phyloP scores from a whole-genome alignment of 441 rosid genomes.

The Gossypium aridum region DNA sequence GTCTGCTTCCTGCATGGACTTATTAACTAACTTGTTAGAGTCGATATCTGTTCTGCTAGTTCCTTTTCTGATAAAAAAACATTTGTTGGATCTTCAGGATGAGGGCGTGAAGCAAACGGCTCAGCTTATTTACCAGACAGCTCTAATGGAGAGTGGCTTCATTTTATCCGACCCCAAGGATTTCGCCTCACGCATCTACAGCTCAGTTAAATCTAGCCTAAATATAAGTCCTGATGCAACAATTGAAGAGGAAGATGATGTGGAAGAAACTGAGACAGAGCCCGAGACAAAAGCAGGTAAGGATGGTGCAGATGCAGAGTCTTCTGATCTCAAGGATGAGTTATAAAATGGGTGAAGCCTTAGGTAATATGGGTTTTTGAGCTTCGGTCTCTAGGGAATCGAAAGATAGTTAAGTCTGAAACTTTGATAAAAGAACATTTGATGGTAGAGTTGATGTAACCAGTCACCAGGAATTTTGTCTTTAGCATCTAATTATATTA shows the following conservation, averaged over 20 bases:
- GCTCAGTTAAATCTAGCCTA: constrained; percentile 69
- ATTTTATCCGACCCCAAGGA: constrained; percentile 64
- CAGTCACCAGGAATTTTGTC: constrained; percentile 19
- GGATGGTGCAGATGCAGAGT: no score
- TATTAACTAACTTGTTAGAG: no score
- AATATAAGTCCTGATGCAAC: constrained; percentile 68
- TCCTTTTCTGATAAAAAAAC: no score
- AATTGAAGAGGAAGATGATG: constrained; percentile 71
- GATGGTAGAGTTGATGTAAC: constrained; percentile 19
- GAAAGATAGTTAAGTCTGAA: not conserved
- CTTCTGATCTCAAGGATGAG: constrained; percentile 48
- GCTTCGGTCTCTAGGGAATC: constrained; percentile 3
- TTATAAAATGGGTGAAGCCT: constrained; percentile 24
- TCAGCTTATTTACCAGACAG: constrained; percentile 85
- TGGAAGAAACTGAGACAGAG: constrained; percentile 55
- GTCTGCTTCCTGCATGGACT: no score
- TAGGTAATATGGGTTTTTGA: not conserved
- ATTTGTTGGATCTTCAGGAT: constrained; percentile 39
- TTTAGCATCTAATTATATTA: constrained; percentile 3
- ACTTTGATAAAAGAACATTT: not conserved
- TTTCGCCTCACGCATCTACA: constrained; percentile 72
- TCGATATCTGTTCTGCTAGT: no score
- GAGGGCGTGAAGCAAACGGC: constrained; percentile 69
- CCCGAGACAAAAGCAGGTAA: constrained; percentile 27
- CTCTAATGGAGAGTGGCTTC: constrained; percentile 95